phyloP scores from a whole-genome alignment of 768 basidiomycete genomes.

The Tulasnella sp. region DNA sequence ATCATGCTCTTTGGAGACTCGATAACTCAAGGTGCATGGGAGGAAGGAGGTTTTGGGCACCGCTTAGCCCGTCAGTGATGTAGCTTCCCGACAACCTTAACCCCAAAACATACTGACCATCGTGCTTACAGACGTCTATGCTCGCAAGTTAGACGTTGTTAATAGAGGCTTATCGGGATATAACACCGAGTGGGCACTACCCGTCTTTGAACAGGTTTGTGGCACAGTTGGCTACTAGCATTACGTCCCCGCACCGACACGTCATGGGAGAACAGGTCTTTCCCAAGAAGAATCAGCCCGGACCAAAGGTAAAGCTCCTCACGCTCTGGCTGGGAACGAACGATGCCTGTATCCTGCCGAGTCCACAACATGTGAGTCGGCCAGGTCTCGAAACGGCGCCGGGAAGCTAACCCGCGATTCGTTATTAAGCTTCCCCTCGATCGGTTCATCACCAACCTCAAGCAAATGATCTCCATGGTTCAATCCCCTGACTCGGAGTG shows the following conservation, averaged over 20 bases:
- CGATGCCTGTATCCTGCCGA: constrained; percentile 58
- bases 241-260: not conserved
- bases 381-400: not conserved
- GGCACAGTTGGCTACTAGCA: not conserved
- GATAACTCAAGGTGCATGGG: constrained; percentile 61
- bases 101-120: not conserved
- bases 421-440: constrained; percentile 34
- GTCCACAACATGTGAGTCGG: constrained; percentile 52
- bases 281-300: constrained; percentile 34
- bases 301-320: constrained; percentile 55
- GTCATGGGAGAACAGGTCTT: constrained; percentile 36
- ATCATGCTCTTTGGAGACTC: constrained; percentile 77
- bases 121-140: constrained; percentile 51
- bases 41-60: constrained; percentile 50
- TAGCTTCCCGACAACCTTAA: not conserved
- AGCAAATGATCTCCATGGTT: constrained; percentile 48
- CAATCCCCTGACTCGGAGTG: constrained; percentile 47
- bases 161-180: constrained; percentile 81
- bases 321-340: constrained; percentile 84
- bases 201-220: constrained; percentile 62
- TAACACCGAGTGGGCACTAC: constrained; percentile 76
- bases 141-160: constrained; percentile 70
- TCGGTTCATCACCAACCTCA: constrained; percentile 53
- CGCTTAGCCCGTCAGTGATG: constrained; percentile 45
- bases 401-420: not conserved